Conservation (phyloP, 2,329 filamentous ascomycete species). For the Lecanicillium sp. region DNA sequence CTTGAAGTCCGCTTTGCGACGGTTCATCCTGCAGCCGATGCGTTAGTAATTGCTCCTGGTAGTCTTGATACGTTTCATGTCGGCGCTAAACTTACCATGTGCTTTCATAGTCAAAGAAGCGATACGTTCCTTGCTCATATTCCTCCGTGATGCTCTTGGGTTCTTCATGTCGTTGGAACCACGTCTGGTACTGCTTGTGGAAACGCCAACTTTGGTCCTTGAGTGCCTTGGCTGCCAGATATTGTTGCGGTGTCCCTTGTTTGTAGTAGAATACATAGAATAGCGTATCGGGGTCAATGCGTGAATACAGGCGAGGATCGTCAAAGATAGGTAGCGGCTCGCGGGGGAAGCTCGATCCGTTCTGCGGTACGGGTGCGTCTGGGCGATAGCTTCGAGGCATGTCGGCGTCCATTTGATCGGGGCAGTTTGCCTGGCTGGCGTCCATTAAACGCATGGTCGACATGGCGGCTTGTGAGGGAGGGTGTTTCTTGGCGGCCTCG, state of each 20-base stretch:
- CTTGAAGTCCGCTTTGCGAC: slow-evolving; percentile 94
- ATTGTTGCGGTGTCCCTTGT: slow-evolving; percentile 92
- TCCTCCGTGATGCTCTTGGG: slow-evolving; percentile 98
- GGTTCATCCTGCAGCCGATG: slow-evolving; percentile 79
- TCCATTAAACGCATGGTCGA: slow-evolving; percentile 67
- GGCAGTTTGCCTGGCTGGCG: slow-evolving; percentile 64
- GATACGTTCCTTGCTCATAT: slow-evolving; percentile 96
- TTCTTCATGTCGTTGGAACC: slow-evolving; percentile 98
- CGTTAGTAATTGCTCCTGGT: neutral
- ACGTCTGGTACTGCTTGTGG: slow-evolving; percentile 99
- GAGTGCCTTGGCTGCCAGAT: slow-evolving; percentile 88
- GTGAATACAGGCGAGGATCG: slow-evolving; percentile 76
- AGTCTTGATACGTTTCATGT: neutral
- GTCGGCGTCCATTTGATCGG: slow-evolving; percentile 72
- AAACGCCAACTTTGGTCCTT: slow-evolving; percentile 99
- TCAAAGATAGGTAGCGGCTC: slow-evolving; percentile 89
- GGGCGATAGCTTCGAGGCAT: slow-evolving; percentile 79
- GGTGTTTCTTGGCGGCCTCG: slow-evolving; percentile 70
- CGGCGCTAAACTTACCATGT: slow-evolving; percentile 68
- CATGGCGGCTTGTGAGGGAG: slow-evolving; percentile 52
- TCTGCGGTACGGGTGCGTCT: slow-evolving; percentile 66
- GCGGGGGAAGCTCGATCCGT: slow-evolving; percentile 79
- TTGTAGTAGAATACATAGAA: slow-evolving; percentile 99
- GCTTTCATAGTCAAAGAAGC: slow-evolving; percentile 98
- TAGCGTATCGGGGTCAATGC: slow-evolving; percentile 90